phyloP scores from a whole-genome alignment of 2,329 filamentous ascomycete species.

The Samsoniella hepiali region DNA sequence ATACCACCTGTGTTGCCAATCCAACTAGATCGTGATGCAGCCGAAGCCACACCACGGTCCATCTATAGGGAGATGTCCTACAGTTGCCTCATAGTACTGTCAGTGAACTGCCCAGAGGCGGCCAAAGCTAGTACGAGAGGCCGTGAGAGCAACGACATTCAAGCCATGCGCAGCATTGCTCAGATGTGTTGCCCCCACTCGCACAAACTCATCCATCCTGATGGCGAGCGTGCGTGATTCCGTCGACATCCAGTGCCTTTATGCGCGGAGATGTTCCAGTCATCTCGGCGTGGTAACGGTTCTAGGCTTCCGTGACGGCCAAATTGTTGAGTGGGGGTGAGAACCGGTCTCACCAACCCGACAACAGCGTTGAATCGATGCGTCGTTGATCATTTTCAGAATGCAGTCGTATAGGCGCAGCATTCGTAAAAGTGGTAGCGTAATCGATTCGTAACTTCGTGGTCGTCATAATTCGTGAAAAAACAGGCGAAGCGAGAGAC shows the following conservation, averaged over 20 bases:
- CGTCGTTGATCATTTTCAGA: conserved; percentile 13
- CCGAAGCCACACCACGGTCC: neutral
- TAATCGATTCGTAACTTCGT: conserved; percentile 20
- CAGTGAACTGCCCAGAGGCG: neutral
- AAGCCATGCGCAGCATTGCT: conserved; percentile 5
- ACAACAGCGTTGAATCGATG: conserved; percentile 14
- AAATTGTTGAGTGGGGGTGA: conserved; percentile 32
- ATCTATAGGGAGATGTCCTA: conserved; percentile 20
- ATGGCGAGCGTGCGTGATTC: conserved; percentile 29
- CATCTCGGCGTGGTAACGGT: conserved; percentile 37
- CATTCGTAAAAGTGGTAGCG: conserved; percentile 14
- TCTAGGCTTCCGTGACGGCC: conserved; percentile 33
- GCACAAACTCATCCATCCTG: conserved; percentile 18
- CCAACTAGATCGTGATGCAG: conserved; percentile 3
- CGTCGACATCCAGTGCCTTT: conserved; percentile 47
- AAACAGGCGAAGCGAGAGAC: conserved; percentile 11
- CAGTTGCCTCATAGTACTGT: conserved; percentile 3
- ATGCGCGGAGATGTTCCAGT: conserved; percentile 38
- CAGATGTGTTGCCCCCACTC: neutral
- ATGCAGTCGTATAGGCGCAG: conserved; percentile 7
- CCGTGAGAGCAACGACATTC: neutral
- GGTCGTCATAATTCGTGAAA: conserved; percentile 19
- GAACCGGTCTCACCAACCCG: conserved; percentile 10
- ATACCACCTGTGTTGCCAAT: conserved; percentile 25
- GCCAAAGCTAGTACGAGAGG: neutral